Evolutionary conservation across 2,329 filamentous ascomycete genomes (phyloP).

Genomic region (Basipetospora sp.): DNA sequence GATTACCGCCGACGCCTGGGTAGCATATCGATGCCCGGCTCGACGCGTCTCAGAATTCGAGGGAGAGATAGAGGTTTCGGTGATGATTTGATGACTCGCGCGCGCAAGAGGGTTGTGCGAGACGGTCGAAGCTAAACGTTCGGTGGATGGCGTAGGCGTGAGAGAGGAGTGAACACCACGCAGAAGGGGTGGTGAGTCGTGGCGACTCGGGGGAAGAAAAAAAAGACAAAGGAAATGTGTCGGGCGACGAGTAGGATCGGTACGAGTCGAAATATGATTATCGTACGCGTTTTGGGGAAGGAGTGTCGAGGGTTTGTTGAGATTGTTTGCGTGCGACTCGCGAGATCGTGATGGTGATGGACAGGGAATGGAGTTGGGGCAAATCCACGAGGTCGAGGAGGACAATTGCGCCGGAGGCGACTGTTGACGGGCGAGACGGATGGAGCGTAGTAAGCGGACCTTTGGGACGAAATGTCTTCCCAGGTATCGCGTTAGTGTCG

Average conservation of each 20-base stretch:
- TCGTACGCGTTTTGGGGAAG: background rate
- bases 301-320: background rate
- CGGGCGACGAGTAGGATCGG: background rate
- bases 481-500: slow-evolving; percentile 1
- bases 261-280: background rate
- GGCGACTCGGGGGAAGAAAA: background rate
- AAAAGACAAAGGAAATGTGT: background rate
- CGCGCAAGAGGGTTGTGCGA: background rate
- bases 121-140: no score
- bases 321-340: slow-evolving; percentile 1
- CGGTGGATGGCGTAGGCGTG: background rate
- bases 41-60: slow-evolving; percentile 11
- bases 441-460: background rate
- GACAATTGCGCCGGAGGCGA: slow-evolving; percentile 2
- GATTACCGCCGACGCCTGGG: slow-evolving; percentile 35
- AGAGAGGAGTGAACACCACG: background rate
- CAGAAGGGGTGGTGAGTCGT: background rate
- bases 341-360: slow-evolving; percentile 5
- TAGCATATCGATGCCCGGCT: slow-evolving; percentile 43
- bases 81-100: background rate
- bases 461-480: background rate
- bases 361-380: background rate
- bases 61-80: background rate
- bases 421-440: no score
- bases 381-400: background rate